Conservation (phyloP, 2,329 filamentous ascomycete genomes). For the Botrytis tulipae region DNA sequence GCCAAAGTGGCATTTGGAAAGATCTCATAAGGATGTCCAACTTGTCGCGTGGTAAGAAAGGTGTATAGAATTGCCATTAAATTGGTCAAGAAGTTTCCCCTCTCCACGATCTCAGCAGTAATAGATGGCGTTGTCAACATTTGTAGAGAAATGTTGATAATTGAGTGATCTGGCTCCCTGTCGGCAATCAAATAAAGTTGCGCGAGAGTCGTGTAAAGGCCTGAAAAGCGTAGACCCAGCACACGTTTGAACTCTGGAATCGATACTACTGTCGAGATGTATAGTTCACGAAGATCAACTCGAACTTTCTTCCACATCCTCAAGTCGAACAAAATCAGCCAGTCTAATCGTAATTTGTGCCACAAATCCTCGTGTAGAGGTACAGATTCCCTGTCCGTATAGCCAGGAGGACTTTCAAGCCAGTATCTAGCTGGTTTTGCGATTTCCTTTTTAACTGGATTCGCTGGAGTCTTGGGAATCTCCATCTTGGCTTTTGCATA, state of each 20-base stretch:
- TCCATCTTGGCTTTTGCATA: constrained; percentile 65
- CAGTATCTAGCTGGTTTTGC: constrained; percentile 77
- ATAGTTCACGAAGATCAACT: constrained; percentile 85
- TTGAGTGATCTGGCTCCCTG: constrained; percentile 94
- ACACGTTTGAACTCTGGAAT: constrained; percentile 96
- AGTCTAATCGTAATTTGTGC: constrained; percentile 86
- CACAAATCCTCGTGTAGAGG: constrained; percentile 83
- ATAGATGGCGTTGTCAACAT: constrained; percentile 97
- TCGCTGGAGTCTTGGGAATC: constrained; percentile 78
- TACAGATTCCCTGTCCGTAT: constrained; percentile 59
- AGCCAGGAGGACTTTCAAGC: constrained; percentile 75
- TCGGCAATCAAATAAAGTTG: constrained; percentile 96
- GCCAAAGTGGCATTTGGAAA: constrained; percentile 82
- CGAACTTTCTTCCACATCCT: constrained; percentile 95
- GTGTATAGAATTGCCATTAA: constrained; percentile 96
- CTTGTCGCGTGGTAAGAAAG: constrained; percentile 92
- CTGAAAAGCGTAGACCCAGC: constrained; percentile 88
- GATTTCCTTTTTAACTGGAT: constrained; percentile 46
- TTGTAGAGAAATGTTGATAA: constrained; percentile 95
- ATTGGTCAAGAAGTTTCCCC: constrained; percentile 93
- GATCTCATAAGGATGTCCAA: constrained; percentile 88
- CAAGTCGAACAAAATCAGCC: constrained; percentile 90
- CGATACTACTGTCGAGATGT: constrained; percentile 93
- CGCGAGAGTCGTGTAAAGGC: constrained; percentile 87
- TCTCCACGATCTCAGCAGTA: constrained; percentile 89